These are phyloP conservation scores for Nevesoporus exiguus DNA, from an alignment of 768 basidiomycete species.

Conservation along the genomic window DNA sequence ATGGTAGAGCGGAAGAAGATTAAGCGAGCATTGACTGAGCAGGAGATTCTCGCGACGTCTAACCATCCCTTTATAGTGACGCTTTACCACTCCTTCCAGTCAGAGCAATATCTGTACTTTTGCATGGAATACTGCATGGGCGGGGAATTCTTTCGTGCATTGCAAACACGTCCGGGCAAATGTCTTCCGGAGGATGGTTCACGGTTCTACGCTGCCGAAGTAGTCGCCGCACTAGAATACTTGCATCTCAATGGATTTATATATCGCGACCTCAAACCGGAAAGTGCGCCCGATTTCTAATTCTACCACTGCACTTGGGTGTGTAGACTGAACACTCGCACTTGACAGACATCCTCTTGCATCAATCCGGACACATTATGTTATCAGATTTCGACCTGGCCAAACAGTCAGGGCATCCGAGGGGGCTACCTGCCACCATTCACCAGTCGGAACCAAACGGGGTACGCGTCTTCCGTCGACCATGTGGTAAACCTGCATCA, in stretches of 20 bases:
- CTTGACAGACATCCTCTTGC: constrained; percentile 84
- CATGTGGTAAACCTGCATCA: constrained; percentile 7
- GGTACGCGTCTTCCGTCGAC: constrained; percentile 43
- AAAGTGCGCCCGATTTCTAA: constrained; percentile 65
- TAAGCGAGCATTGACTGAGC: constrained; percentile 96
- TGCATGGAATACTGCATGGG: constrained; percentile 99
- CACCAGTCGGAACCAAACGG: constrained; percentile 85
- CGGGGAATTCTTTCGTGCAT: constrained; percentile 97
- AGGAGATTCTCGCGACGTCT: constrained; percentile 96
- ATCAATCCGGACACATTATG: constrained; percentile 99
- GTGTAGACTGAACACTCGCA: constrained; percentile 1
- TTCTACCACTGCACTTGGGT: constrained; percentile 7
- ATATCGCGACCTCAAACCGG: constrained; percentile 98
- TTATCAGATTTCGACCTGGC: constrained; percentile 98
- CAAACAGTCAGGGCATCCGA: constrained; percentile 87
- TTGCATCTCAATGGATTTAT: constrained; percentile 99
- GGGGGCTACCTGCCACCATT: constrained; percentile 82
- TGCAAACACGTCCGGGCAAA: constrained; percentile 95
- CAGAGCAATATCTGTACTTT: constrained; percentile 95
- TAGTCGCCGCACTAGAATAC: constrained; percentile 96
- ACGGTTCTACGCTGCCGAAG: constrained; percentile 98
- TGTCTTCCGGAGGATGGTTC: constrained; percentile 94
- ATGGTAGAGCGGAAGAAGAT: constrained; percentile 99
- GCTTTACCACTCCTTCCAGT: constrained; percentile 98
- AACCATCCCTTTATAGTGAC: constrained; percentile 99